A percentile compares a stretch with the other conserved stretches of the same genome.
Conservation (phyloP, 2,329 filamentous ascomycete species). For the Fusarium liriodendri region DNA sequence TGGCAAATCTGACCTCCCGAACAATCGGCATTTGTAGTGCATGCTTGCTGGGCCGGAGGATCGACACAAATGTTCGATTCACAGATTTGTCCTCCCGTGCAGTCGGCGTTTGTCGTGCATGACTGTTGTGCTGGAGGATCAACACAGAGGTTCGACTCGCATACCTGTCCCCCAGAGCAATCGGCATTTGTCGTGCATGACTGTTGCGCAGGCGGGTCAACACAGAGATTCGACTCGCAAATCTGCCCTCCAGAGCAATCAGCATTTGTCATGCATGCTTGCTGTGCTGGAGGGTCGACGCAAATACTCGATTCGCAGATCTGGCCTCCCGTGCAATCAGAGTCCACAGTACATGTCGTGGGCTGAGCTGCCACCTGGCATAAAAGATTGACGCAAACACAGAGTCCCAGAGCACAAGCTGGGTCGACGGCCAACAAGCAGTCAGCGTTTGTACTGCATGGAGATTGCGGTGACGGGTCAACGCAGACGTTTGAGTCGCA, state of each 20-base stretch:
- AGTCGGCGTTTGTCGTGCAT: background rate
- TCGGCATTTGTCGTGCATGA: background rate
- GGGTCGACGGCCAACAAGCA: background rate
- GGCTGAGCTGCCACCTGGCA: background rate
- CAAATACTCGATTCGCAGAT: background rate
- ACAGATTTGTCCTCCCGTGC: background rate
- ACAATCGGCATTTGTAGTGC: background rate
- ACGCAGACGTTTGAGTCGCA: background rate
- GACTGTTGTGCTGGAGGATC: background rate
- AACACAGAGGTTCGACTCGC: background rate
- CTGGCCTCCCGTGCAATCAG: background rate
- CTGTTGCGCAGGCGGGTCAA: background rate
- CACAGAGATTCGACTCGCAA: background rate
- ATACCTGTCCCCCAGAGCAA: background rate
- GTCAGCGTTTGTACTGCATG: background rate
- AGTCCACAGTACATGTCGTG: background rate
- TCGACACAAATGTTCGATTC: background rate
- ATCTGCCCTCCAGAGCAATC: background rate
- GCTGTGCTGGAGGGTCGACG: background rate
- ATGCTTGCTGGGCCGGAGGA: background rate
- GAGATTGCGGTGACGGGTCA: background rate
- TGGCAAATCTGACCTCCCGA: background rate
- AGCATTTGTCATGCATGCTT: background rate
- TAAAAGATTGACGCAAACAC: background rate
- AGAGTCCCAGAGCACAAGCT: background rate